Percentiles rank a stretch among this genome's conserved stretches.
These are phyloP conservation scores for Massarina eburnea DNA, from an alignment of 2,329 filamentous ascomycete genomes.

Conservation along the genomic window DNA sequence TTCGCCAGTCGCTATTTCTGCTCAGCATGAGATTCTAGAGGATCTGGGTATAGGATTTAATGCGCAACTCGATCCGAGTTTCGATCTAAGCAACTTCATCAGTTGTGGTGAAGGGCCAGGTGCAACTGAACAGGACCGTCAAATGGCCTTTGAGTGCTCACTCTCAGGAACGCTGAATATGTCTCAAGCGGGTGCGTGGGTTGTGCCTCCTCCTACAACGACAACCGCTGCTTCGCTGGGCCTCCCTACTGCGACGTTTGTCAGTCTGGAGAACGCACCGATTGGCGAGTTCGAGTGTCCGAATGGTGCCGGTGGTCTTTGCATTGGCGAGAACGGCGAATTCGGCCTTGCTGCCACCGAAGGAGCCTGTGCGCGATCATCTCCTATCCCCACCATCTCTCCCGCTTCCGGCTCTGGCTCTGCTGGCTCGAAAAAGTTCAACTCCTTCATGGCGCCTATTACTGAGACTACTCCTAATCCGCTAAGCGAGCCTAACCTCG, in stretches of 20 bases:
- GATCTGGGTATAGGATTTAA: slow-evolving; percentile 32
- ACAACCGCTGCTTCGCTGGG: slow-evolving; percentile 17
- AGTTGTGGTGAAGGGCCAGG: neutral
- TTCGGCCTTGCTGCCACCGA: slow-evolving; percentile 12
- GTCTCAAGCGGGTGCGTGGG: slow-evolving; percentile 14
- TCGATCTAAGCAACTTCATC: slow-evolving; percentile 30
- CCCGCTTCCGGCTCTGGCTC: neutral
- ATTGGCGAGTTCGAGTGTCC: slow-evolving; percentile 25
- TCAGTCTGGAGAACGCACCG: slow-evolving; percentile 13
- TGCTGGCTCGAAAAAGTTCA: neutral
- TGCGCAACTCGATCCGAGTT: slow-evolving; percentile 30
- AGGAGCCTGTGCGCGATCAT: slow-evolving; percentile 6
- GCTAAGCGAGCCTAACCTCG: slow-evolving; percentile 5
- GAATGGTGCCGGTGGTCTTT: slow-evolving; percentile 13
- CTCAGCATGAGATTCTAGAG: slow-evolving; percentile 33
- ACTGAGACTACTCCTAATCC: slow-evolving; percentile 11
- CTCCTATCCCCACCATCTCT: neutral
- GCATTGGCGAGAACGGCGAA: slow-evolving; percentile 28
- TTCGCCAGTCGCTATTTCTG: slow-evolving; percentile 2
- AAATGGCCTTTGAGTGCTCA: slow-evolving; percentile 26
- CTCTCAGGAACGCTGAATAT: slow-evolving; percentile 27
- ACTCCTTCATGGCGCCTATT: slow-evolving; percentile 11
- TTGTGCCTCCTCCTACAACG: slow-evolving; percentile 11
- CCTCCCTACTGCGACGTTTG: slow-evolving; percentile 15
- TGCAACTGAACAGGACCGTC: slow-evolving; percentile 10